These are phyloP conservation scores for Sporothrix protearum DNA, from an alignment of 2,329 filamentous ascomycete species.

Conservation along the genomic window DNA sequence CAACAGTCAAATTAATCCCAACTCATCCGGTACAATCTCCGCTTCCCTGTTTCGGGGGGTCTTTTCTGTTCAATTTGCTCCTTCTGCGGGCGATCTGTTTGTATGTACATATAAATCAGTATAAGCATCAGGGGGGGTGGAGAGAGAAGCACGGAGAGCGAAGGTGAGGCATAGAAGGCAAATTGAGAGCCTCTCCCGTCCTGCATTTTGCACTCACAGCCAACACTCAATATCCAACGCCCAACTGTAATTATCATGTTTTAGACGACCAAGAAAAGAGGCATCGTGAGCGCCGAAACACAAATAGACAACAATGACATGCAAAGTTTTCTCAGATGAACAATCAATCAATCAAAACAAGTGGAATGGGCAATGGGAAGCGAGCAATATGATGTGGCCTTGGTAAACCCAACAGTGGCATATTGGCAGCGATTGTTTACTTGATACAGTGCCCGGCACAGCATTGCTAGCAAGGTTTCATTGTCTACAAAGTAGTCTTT, in stretches of 20 bases:
- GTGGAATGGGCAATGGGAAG: neutral
- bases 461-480: neutral
- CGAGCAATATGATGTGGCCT: neutral
- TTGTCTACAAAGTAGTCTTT: neutral
- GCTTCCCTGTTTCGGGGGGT: neutral
- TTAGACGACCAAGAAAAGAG: neutral
- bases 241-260: neutral
- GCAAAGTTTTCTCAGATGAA: neutral
- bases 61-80: neutral
- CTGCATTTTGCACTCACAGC: neutral
- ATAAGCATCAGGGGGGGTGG: neutral
- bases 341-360: neutral
- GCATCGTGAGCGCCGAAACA: neutral
- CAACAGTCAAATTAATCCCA: neutral
- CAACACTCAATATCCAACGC: neutral
- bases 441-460: neutral
- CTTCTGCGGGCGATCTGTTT: neutral
- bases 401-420: neutral
- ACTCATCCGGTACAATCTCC: neutral
- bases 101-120: neutral
- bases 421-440: neutral
- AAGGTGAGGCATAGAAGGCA: neutral
- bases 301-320: neutral
- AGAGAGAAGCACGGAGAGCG: neutral
- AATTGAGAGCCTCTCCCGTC: constrained; percentile 7